Evolutionary conservation across 2,329 filamentous ascomycete genomes (phyloP), one percentile per base, ranked within the genome.

Genomic region (Hysterium pulicare): DNA sequence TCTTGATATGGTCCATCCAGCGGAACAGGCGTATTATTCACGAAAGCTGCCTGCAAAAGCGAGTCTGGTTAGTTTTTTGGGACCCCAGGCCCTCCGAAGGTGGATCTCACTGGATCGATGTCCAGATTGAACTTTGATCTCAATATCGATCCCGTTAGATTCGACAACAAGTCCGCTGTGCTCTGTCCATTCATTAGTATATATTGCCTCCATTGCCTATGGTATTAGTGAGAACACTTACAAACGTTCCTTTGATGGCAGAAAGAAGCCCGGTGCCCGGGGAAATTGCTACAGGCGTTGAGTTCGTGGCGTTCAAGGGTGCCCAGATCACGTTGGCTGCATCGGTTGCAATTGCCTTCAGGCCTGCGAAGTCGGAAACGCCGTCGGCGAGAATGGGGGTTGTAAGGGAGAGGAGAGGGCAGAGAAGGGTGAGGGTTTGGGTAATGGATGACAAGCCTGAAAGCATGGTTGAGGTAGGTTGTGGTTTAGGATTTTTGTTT

Each of bases 81-180:
- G n/a, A n/a, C n/a, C n/a, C n/a, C n/a, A n/a, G n/a, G n/a, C n/a
- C n/a, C n/a, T n/a, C n/a, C 21, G 30, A 19, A 32, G 19, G 13
- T 17, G 23, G n/a, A 20, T 32, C 19, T 4, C 49, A 61, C 63
- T 50, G 53, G 53, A 47, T 67, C 56, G 6, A 51, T 55, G 33
- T 64, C 55, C 7, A 65, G 44, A 40, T 60, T 53, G 10, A 50
- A 65, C 40, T 64, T 65, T 4, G 51, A 50, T 26, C 49, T 46
- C 38, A 66, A 33, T 8, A 66, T 53, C 5, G 57, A 58, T 7
- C 40, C 55, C 6, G 60, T 66, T 38, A 65, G 54, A 38, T 66
- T 67, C 40, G 54, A 48, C 21, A 66, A 44, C 13, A 64, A 47
- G 40, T 65, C 55, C 2, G 60, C 61, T 15, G 62, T 66, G 21